Evolutionary conservation across 331 rosid genomes (phyloP).

Genomic region (Malus hybrid): DNA sequence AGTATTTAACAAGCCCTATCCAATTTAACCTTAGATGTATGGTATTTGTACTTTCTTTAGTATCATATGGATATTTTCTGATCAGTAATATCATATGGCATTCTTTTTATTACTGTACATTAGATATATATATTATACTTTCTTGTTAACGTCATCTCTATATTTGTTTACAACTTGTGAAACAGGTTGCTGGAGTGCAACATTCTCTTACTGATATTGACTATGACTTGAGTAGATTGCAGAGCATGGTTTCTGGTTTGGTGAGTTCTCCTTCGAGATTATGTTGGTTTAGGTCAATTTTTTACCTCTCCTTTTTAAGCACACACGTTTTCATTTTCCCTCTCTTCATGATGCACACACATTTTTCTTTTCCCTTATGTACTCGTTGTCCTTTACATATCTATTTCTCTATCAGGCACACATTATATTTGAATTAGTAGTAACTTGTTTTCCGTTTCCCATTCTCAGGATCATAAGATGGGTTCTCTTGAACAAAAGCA

Average conservation of each 20-base stretch:
- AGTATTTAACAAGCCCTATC: background rate
- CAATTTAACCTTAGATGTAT: background rate
- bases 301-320: background rate
- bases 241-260: slow-evolving; percentile 52
- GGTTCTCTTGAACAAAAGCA: slow-evolving; percentile 52
- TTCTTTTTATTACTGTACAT: background rate
- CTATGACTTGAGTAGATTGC: slow-evolving; percentile 51
- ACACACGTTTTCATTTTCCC: too few relatives aligned
- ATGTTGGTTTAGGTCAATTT: background rate
- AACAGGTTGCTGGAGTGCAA: slow-evolving; percentile 77
- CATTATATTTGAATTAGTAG: slow-evolving; percentile 7
- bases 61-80: background rate
- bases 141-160: background rate
- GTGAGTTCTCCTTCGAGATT: slow-evolving; percentile 40
- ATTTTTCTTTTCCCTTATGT: background rate
- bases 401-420: background rate
- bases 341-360: background rate
- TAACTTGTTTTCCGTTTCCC: slow-evolving; percentile 11
- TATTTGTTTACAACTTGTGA: slow-evolving; percentile 20
- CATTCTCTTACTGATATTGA: slow-evolving; percentile 43
- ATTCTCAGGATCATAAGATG: slow-evolving; percentile 65
- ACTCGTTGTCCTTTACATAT: background rate
- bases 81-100: background rate
- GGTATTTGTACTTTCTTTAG: background rate
- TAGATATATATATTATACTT: background rate